A percentile compares a stretch with the other conserved stretches of the same genome.
Conservation (phyloP, 345 rosid genomes). For the Microthlaspi erraticum region DNA sequence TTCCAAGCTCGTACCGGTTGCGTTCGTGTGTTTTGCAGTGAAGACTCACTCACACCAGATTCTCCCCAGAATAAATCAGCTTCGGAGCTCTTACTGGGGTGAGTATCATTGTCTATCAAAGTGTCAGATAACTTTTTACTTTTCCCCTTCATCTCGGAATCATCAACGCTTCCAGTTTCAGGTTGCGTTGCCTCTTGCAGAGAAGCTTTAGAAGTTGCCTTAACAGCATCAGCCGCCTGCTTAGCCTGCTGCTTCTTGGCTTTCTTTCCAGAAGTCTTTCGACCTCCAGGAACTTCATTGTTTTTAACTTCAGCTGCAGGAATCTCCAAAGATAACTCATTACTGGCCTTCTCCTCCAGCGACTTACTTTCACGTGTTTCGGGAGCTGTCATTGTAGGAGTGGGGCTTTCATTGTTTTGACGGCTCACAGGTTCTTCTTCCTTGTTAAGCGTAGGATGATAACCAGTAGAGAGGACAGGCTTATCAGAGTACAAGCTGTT, state of each 20-base stretch:
- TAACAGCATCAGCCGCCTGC: slow-evolving; percentile 61
- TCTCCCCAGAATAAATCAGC: slow-evolving; percentile 47
- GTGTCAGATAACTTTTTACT: slow-evolving; percentile 44
- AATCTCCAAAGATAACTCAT: slow-evolving; percentile 42
- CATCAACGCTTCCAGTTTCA: slow-evolving; percentile 50
- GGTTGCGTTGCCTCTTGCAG: slow-evolving; percentile 54
- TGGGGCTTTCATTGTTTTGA: slow-evolving; percentile 45
- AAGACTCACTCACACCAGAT: slow-evolving; percentile 47
- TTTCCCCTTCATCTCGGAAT: slow-evolving; percentile 43
- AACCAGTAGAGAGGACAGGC: slow-evolving; percentile 44
- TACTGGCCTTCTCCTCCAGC: slow-evolving; percentile 36
- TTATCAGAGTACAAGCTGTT: slow-evolving; percentile 46
- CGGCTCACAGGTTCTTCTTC: slow-evolving; percentile 41
- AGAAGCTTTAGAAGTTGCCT: slow-evolving; percentile 53
- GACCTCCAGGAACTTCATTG: slow-evolving; percentile 61
- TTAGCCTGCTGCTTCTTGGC: slow-evolving; percentile 77
- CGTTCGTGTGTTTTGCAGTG: slow-evolving; percentile 45
- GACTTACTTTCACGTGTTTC: slow-evolving; percentile 46
- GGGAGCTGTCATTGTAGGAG: slow-evolving; percentile 31
- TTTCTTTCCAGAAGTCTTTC: slow-evolving; percentile 80
- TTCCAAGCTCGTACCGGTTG: slow-evolving; percentile 80
- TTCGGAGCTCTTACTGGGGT: slow-evolving; percentile 45
- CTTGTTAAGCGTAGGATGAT: slow-evolving; percentile 31
- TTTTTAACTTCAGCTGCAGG: slow-evolving; percentile 49
- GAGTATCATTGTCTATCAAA: slow-evolving; percentile 48